Evolutionary conservation across 169 alveolate species (phyloP), one percentile per base, ranked within the genome.

Genomic region (Sarcocystis neurona): DNA sequence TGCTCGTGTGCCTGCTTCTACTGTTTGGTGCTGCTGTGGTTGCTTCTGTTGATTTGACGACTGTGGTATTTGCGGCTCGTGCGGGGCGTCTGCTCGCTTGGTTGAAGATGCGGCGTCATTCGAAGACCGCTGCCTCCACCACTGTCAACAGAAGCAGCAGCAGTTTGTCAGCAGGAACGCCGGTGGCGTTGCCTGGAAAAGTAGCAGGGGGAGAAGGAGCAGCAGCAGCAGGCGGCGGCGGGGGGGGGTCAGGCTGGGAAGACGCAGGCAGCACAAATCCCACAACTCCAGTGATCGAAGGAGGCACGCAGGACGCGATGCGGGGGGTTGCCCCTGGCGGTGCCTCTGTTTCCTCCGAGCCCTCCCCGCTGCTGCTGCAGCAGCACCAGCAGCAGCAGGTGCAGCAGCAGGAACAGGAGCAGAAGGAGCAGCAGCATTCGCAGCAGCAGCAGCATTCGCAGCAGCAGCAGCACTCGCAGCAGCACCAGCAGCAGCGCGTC

Each of bases 201-300:
- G n/a, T n/a, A n/a, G n/a, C n/a, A n/a, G n/a, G n/a, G n/a, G n/a
- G n/a, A n/a, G n/a, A n/a, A n/a, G 75, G 43, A 63, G 75, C 75
- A 43, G 75, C 37, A 30, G 44, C 6, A n/a, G 75, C 46, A n/a
- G 44, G 75, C 20, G 37, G 44, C 75, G 75, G 5, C 46, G 8
- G 41, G 32, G 4, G 50, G 79, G 20, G 12, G 4, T 8, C 82
- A 4, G 58, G 48, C 39, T 72, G 82, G 82, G 82, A 72, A 39
- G 82, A 72, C 56, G 82, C 82, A 10, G 82, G 82, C 30, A 72
- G 82, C 82, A 72, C 82, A 53, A 72, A 72, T 30, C 82, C 82
- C 20, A 72, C 34, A 30, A 72, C 82, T 5, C 82, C 82, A 0
- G 82, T 72, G 48, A 37, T 72, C 27, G 82, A 72, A 39, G 82